Evolutionary conservation across 331 rosid genomes (phyloP).

Genomic region (Pyrus hybrid): DNA sequence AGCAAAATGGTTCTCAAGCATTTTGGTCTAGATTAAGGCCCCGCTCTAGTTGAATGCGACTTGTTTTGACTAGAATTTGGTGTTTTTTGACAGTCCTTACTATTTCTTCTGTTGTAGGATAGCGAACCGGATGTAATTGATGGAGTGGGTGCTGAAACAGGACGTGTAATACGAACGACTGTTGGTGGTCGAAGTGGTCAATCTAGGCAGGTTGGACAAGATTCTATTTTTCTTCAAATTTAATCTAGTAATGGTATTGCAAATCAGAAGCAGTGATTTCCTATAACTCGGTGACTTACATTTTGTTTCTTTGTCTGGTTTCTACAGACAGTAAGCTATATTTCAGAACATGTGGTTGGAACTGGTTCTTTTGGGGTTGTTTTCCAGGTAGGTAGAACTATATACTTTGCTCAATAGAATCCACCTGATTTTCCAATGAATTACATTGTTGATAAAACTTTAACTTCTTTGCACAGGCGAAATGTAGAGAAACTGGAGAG

Average conservation of each 20-base stretch:
- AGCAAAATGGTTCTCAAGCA: background rate
- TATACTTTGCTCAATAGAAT: slow-evolving; percentile 6
- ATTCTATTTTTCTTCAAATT: background rate
- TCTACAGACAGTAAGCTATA: slow-evolving; percentile 65
- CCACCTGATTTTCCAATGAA: slow-evolving; percentile 2
- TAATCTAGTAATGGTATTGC: slow-evolving; percentile 1
- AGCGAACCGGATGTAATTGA: slow-evolving; percentile 81
- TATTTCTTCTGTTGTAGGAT: slow-evolving; percentile 42
- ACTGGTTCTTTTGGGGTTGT: slow-evolving; percentile 92
- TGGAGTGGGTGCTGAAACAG: slow-evolving; percentile 90
- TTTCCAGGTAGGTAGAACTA: slow-evolving; percentile 47
- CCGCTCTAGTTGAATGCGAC: background rate
- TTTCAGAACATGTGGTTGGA: slow-evolving; percentile 82
- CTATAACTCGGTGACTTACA: background rate
- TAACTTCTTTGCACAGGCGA: slow-evolving; percentile 44
- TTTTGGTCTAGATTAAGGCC: background rate
- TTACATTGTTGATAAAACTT: background rate
- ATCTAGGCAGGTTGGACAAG: slow-evolving; percentile 62
- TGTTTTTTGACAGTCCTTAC: background rate
- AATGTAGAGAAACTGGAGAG: slow-evolving; percentile 93
- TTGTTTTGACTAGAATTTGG: background rate
- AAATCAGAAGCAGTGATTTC: background rate
- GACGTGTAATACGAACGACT: slow-evolving; percentile 88
- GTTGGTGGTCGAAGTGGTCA: slow-evolving; percentile 82
- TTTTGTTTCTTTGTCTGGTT: slow-evolving; percentile 11